Evolutionary conservation across 305 asterid species (phyloP), one percentile per base, ranked within the genome.

Genomic region (Withania somnifera): DNA sequence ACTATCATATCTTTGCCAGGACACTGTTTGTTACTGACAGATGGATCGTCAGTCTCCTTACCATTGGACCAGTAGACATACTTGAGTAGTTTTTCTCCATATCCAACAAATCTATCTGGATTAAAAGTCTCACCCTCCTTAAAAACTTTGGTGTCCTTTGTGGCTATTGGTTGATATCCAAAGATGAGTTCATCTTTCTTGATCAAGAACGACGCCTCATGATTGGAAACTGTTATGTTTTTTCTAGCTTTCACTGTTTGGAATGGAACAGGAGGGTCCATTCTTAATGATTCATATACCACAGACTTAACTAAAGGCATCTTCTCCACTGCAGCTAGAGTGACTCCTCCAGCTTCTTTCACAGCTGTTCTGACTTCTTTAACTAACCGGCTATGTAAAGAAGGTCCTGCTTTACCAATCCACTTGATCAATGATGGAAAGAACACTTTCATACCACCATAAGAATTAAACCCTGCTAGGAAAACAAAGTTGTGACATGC

Each of bases 61-160:
- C 86, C 94, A 52, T 89, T 91, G 11, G 92, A 89, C 94, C 91
- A 90, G 11, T 83, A 86, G 0, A 89, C 91, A 58, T 90, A 86
- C 76, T 84, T 82, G 1, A 90, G 69, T 67, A 92, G 47, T 38
- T 87, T 79, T 82, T 87, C 89, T 2, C 93, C 92, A 0, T 78
- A 82, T 0, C 91, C 96, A 7, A 92, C 26, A 22, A 90, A 92
- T 17, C 96, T 84, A 6, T 88, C 91, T 0, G 86, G 81, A 5
- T 84, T 85, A 20, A 91, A 91, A n/a, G n/a, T n/a, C 60, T 83
- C 78, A 1, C 85, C 87, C 0, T 87, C 34, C 3, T 2, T 20
- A 32, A 89, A 91, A 11, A 87, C 47, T 51, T 80, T 88, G 0
- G 89, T 83, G 20, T 91, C 94, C 75, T 81, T 88, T 0, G 87